Base-by-base conservation (phyloP, 257 asterid genomes). In the Solanum gracilifrons region DNA sequence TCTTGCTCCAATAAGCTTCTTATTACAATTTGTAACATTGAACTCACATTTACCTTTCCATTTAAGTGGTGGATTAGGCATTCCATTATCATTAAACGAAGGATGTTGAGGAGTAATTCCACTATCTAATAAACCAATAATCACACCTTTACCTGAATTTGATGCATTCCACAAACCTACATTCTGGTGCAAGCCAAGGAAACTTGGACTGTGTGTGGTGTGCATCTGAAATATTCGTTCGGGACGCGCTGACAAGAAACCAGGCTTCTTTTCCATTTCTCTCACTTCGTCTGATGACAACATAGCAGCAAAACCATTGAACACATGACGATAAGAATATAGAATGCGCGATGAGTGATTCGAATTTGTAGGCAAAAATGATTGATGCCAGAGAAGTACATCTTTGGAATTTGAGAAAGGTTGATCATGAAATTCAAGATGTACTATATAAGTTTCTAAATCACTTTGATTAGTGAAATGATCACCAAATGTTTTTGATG, bases 1-100 rank as follows among this genome's bases (percentile, higher is more conserved):
- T 41, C 36, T 64, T 27, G 82, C 87, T 35, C 87, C 66, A 41
- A 85, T 85, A 55, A 85, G 37, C 41, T 85, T 84, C 15, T 84
- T 84, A 11, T 84, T 84, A 37, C 87, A 84, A 18, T 68, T 72
- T 55, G 74, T 51, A 51, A 16, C 31, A n/a, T 62, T 36, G 3
- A 62, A 58, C 27, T 64, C 87, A 64, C 87, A 84, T 84, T 85
- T 85, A 13, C 82, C 87, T 35, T 85, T 85, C 87, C 87, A 85
- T 68, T 68, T 85, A 85, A 1, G 5, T 4, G 87, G 87, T 33
- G 87, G 87, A 85, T 75, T 23, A 18, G 87, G 64, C 87, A 85
- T 85, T 25, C 68, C 87, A 23, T 18, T n/a, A 10, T 85, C 87
- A 75, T n/a, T 68, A 35, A 85, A 85, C 9, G 87, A 85, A 12